Evolutionary conservation across 2,329 filamentous ascomycete genomes (phyloP), one percentile per base, ranked within the genome.

Genomic region (Ophiostoma novo-ulmi): DNA sequence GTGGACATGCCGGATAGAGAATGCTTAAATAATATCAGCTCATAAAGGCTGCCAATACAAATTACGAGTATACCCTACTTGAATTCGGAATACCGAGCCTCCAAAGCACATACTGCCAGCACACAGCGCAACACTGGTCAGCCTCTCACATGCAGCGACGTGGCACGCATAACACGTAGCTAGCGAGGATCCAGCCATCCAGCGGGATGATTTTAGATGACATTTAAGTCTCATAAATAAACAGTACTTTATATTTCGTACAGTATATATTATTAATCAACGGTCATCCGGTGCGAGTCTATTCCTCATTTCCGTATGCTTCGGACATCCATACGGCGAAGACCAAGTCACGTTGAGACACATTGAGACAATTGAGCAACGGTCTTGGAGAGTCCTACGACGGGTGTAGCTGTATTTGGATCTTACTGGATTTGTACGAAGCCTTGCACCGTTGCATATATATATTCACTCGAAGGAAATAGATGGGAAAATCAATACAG

Each of bases 121-220:
- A 22, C 63, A 65, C 63, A 48, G 14, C 61, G 31, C 64, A 52
- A 39, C 64, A 52, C 26, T 4, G 31, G 31, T 67, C 69, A 70
- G 73, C 73, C 73, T 73, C 73, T 73, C 73, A 73, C 71, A 72
- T 44, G 48, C 70, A 48, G 71, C 73, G 70, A 73, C 73, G 73
- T 73, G 73, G 73, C 73, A 73, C 70, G 63, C 63, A 67, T 26
- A 67, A 44, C 65, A 67, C 65, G 65, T 65, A 67, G 65, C 17
- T 17, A 26, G 52, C 35, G 14, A 65, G 55, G n/a, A 65, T 38
- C n/a, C 36, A 41, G 5, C n/a, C 39, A 41, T 14, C 10, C 31
- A 26, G n/a, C 17, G 63, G 38, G 36, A 66, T 48, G 38, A 39
- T 39, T 10, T 10, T 39, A 39, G 10, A 39, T 31, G 31, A 31